Percentiles rank a stretch among this genome's conserved stretches.
phyloP scores from a whole-genome alignment of 176 grass and related monocot species.

The Chrysopogon serrulatus region DNA sequence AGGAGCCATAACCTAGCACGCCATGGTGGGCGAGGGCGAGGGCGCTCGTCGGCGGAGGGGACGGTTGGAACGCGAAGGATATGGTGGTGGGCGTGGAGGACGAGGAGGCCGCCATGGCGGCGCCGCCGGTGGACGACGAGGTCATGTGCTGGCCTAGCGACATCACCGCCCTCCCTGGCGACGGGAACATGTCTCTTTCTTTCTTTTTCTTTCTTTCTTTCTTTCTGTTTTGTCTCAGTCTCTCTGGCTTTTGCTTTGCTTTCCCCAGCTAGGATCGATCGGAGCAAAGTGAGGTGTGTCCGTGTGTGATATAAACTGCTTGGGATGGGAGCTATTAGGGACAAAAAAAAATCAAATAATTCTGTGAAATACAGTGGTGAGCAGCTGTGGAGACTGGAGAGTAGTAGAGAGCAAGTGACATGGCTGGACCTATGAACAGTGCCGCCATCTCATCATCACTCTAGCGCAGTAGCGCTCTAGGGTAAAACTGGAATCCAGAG shows the following conservation, averaged over 20 bases:
- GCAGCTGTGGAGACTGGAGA: no score
- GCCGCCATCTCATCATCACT: background rate
- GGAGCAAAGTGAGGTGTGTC: background rate
- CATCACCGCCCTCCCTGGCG: conserved; percentile 40
- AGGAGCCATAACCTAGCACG: conserved; percentile 37
- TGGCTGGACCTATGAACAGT: conserved; percentile 2
- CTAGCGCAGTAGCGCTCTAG: background rate
- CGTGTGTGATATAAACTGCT: background rate
- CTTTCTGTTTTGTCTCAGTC: background rate
- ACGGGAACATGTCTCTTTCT: conserved; percentile 37
- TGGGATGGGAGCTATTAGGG: background rate
- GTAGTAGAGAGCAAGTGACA: background rate
- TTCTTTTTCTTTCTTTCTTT: background rate
- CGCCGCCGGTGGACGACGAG: background rate
- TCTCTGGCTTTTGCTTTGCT: conserved; percentile 14
- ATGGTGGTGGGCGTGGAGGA: background rate
- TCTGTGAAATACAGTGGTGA: conserved; percentile 26
- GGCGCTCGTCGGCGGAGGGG: background rate
- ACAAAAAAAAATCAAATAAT: conserved; percentile 20
- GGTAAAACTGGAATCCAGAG: background rate
- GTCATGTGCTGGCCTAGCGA: conserved; percentile 2
- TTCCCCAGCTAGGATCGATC: background rate
- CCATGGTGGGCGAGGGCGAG: conserved; percentile 25
- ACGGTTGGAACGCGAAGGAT: conserved; percentile 32
- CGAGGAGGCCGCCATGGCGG: background rate